Conservation (phyloP, 2,329 filamentous ascomycete species). For the Rhexocercosporidium sp. region DNA sequence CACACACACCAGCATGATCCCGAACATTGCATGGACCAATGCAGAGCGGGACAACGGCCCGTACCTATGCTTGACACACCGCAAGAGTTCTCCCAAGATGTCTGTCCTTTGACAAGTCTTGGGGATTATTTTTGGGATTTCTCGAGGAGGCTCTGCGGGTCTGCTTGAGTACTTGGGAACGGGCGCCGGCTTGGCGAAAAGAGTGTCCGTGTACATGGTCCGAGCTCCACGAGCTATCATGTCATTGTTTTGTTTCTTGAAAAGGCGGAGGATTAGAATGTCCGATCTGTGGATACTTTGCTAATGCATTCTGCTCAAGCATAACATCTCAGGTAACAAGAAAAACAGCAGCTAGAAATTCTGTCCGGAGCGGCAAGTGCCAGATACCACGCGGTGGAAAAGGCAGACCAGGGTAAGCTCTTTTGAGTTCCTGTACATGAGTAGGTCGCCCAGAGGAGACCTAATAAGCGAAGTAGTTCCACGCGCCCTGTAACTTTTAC, state of each 20-base stretch:
- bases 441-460: neutral
- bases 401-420: neutral
- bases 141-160: constrained; percentile 27
- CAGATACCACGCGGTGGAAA: neutral
- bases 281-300: neutral
- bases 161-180: neutral
- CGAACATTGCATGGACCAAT: constrained; percentile 23
- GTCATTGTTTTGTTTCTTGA: neutral
- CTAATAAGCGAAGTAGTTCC: neutral
- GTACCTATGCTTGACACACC: constrained; percentile 23
- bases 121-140: neutral
- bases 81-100: constrained; percentile 10
- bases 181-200: constrained; percentile 5
- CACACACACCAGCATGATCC: constrained; percentile 17
- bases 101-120: neutral
- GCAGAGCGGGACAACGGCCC: constrained; percentile 31
- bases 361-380: neutral
- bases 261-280: neutral
- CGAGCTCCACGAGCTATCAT: constrained; percentile 5
- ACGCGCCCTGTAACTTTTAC: neutral
- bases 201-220: neutral
- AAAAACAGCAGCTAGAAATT: too few species aligned
- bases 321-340: neutral
- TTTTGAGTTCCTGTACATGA: neutral
- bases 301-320: neutral